Percentiles rank a stretch among this genome's conserved stretches.
These are phyloP conservation scores for Fomitopsis serialis DNA, from an alignment of 768 basidiomycete species.

Conservation along the genomic window DNA sequence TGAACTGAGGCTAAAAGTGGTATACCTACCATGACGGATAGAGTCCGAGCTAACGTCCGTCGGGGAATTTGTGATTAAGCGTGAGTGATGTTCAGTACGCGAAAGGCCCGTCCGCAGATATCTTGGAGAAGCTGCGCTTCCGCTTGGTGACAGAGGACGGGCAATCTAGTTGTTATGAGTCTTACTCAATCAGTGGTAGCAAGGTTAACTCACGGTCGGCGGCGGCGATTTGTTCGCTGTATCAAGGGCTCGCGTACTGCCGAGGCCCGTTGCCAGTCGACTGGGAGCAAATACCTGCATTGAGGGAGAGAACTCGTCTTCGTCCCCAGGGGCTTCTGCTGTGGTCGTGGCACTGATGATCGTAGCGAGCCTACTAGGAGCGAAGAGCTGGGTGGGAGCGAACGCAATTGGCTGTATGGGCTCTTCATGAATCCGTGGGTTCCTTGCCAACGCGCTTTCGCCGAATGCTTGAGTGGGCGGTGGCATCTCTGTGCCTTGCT, in stretches of 20 bases:
- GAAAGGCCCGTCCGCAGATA: background rate
- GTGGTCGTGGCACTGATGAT: background rate
- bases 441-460: slow-evolving; percentile 28
- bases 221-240: background rate
- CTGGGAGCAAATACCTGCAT: slow-evolving; percentile 23
- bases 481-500: slow-evolving; percentile 1
- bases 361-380: slow-evolving; percentile 12
- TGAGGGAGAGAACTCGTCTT: slow-evolving; percentile 4
- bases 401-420: background rate
- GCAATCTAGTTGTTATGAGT: slow-evolving; percentile 31
- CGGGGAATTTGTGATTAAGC: background rate
- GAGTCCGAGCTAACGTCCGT: background rate
- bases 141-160: slow-evolving; percentile 17
- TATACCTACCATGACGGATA: background rate
- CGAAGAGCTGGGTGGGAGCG: slow-evolving; percentile 8
- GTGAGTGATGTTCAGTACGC: background rate
- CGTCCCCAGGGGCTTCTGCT: background rate
- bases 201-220: slow-evolving; percentile 2
- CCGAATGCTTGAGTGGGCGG: slow-evolving; percentile 29
- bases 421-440: background rate
- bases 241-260: background rate
- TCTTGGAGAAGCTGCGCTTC: slow-evolving; percentile 23
- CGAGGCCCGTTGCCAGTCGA: slow-evolving; percentile 7
- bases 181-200: slow-evolving; percentile 5
- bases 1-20: background rate